A percentile compares a stretch with the other conserved stretches of the same genome.
Evolutionary conservation across 345 rosid genomes (phyloP).

Genomic region (Boechera divaricarpa): DNA sequence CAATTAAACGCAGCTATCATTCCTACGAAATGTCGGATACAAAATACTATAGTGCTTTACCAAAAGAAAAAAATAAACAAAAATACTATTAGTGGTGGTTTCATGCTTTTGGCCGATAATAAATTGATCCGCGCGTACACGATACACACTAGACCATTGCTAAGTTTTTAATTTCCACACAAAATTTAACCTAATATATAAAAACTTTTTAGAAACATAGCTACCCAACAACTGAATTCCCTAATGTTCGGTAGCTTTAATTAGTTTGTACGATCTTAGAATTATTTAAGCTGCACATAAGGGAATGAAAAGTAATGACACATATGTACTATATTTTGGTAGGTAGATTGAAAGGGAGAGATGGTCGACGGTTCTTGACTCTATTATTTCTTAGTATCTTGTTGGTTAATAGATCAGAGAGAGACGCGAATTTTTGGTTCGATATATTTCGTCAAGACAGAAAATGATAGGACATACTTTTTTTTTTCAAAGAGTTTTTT

Average conservation of each 20-base stretch:
- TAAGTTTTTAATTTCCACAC: background rate
- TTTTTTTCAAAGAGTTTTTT: too few relatives aligned
- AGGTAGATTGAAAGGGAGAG: slow-evolving; percentile 2
- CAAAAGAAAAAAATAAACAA: too few relatives aligned
- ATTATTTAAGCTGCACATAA: background rate
- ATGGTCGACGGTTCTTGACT: background rate
- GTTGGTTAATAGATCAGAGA: background rate
- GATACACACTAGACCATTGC: background rate
- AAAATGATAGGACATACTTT: background rate
- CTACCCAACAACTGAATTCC: background rate
- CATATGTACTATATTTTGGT: background rate
- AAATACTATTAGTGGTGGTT: background rate
- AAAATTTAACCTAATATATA: background rate
- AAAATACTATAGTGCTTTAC: background rate
- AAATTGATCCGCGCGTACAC: background rate
- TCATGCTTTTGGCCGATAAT: background rate
- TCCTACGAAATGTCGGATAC: background rate
- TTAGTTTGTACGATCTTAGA: background rate
- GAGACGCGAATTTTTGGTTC: background rate
- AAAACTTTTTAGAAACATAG: background rate
- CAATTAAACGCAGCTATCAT: background rate
- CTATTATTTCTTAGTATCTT: background rate
- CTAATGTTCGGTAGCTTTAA: too few relatives aligned
- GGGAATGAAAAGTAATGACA: background rate
- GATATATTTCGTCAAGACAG: background rate